Conservation (phyloP, 108 stramenopile species). For the Craspedostauros australis region DNA sequence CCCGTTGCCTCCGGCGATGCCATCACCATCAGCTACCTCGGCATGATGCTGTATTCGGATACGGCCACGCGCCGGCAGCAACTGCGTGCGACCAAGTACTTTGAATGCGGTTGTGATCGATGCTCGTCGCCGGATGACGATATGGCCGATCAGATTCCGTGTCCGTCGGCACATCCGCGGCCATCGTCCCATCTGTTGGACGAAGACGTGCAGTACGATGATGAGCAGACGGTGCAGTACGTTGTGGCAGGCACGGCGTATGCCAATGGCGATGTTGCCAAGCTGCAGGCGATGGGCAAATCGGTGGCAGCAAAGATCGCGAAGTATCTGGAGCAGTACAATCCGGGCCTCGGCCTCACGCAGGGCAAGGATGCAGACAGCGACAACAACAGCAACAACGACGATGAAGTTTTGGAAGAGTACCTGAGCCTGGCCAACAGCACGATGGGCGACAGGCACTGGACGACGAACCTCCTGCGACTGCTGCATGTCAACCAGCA, state of each 20-base stretch:
- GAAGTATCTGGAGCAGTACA: slow-evolving; percentile 15
- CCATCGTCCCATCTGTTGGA: slow-evolving; percentile 41
- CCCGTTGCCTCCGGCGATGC: slow-evolving; percentile 54
- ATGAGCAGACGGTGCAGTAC: slow-evolving; percentile 55
- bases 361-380: slow-evolving; percentile 17
- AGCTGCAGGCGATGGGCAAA: slow-evolving; percentile 10
- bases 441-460: slow-evolving; percentile 55
- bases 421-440: slow-evolving; percentile 32
- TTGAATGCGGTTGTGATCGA: slow-evolving; percentile 61
- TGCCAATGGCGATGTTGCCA: not conserved
- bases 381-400: slow-evolving; percentile 13
- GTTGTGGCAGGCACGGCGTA: slow-evolving; percentile 20
- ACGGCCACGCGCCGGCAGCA: slow-evolving; percentile 33
- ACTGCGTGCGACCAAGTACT: slow-evolving; percentile 57
- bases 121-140: slow-evolving; percentile 39
- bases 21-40: slow-evolving; percentile 75
- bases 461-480: slow-evolving; percentile 49
- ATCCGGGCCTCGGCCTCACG: slow-evolving; percentile 15
- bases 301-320: slow-evolving; percentile 30
- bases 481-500: slow-evolving; percentile 31
- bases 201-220: slow-evolving; percentile 78
- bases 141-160: slow-evolving; percentile 54
- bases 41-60: slow-evolving; percentile 57
- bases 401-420: slow-evolving; percentile 34
- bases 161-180: slow-evolving; percentile 62